Evolutionary conservation across 2,329 filamentous ascomycete genomes (phyloP), one percentile per base, ranked within the genome.

Genomic region (Botryosphaeria dothidea): DNA sequence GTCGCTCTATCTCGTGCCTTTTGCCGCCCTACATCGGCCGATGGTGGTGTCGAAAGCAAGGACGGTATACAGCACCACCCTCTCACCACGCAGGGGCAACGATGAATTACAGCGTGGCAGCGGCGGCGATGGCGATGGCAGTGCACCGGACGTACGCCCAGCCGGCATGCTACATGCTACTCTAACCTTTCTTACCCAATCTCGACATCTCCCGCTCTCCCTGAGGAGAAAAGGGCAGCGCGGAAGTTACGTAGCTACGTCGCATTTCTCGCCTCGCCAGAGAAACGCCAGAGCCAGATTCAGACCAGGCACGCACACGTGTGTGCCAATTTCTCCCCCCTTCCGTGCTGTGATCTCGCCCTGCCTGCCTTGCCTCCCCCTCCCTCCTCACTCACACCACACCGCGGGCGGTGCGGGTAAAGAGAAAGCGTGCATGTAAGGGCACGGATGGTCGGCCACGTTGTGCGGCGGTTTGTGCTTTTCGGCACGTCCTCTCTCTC

Each of bases 161-260:
- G n/a, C n/a, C n/a, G n/a, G n/a, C n/a, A n/a, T n/a, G n/a, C n/a
- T n/a, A n/a, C 29, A 49, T 34, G 17, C 29, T 34, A 8, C 29
- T 19, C 17, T 34, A 8, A 17, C 15, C 9, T 13, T 13, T 6
- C 38, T 41, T n/a, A n/a, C n/a, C 31, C 31, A 34, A 25, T 48
- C 45, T 48, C 45, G 19, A 48, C 19, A 25, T 23, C 45, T 48
- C 19, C 45, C 21, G 45, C 19, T 13, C 46, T 29, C 13, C 31
- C 31, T 34, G 31, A 6, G 31, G 31, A 4, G 7, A 34, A n/a
- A n/a, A n/a, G n/a, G n/a, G n/a, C n/a, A n/a, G n/a, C n/a, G 31
- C 31, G 31, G 31, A 36, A 57, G 52, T 57, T 57, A 57, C 52
- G 52, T 57, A 27, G 52, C 34, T 43, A 57, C 52, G 52, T 57